These are phyloP conservation scores for Anthracocystis setariae DNA, from an alignment of 1,284 basidiomycete species.

Conservation along the genomic window DNA sequence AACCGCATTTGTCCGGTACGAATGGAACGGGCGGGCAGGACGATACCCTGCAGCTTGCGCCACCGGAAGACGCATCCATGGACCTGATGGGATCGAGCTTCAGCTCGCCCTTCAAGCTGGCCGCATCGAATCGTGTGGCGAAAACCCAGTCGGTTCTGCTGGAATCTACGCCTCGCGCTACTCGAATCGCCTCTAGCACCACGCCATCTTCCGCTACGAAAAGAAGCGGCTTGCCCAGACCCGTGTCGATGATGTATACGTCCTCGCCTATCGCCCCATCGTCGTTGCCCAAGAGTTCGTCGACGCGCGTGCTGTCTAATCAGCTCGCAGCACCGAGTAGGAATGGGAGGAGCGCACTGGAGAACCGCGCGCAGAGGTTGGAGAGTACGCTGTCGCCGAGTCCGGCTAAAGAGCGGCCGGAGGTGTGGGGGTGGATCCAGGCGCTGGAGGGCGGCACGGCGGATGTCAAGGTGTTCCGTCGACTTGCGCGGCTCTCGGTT, in stretches of 20 bases:
- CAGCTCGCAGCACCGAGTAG: not conserved
- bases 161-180: constrained; percentile 2
- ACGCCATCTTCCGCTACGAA: constrained; percentile 22
- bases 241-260: constrained; percentile 48
- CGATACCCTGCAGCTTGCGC: constrained; percentile 51
- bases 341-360: constrained; percentile 13
- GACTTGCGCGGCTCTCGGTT: constrained; percentile 36
- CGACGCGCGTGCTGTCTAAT: constrained; percentile 12
- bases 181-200: constrained; percentile 15
- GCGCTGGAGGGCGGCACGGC: constrained; percentile 30
- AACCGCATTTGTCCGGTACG: constrained; percentile 2
- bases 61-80: constrained; percentile 49
- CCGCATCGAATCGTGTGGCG: constrained; percentile 9
- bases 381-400: constrained; percentile 17
- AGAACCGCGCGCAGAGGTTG: constrained; percentile 35
- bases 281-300: constrained; percentile 13
- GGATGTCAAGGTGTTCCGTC: constrained; percentile 33
- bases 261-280: constrained; percentile 5
- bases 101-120: constrained; percentile 44
- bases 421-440: constrained; percentile 43
- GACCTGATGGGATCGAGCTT: constrained; percentile 57
- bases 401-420: constrained; percentile 49
- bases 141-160: constrained; percentile 20
- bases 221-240: constrained; percentile 45
- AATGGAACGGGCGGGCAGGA: constrained; percentile 20